Evolutionary conservation across 2,329 filamentous ascomycete species (phyloP).

Genomic region (Alternaria infectoria): DNA sequence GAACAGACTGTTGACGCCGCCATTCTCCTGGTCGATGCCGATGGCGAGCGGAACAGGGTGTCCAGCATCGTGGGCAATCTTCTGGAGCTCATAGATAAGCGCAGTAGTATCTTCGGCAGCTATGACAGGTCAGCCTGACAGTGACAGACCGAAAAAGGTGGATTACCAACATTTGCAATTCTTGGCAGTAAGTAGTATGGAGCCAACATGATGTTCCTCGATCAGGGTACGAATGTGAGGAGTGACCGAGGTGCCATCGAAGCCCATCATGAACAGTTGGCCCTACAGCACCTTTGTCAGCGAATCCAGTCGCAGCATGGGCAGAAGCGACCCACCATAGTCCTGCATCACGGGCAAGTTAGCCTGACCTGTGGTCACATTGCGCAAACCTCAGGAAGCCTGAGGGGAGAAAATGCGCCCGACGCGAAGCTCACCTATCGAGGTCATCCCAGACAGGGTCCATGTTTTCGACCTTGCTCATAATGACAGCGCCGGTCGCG

Average conservation of each 20-base stretch:
- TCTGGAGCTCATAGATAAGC: constrained; percentile 89
- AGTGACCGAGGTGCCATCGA: constrained; percentile 83
- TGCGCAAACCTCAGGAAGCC: constrained; percentile 23
- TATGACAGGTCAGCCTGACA: constrained; percentile 52
- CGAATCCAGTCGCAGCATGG: constrained; percentile 24
- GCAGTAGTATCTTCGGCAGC: constrained; percentile 88
- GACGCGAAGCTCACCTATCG: constrained; percentile 67
- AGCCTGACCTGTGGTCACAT: constrained; percentile 40
- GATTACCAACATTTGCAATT: constrained; percentile 75
- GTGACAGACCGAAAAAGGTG: constrained; percentile 8
- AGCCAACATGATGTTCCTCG: constrained; percentile 84
- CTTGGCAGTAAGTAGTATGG: constrained; percentile 82
- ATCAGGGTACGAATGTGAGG: constrained; percentile 83
- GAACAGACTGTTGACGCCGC: constrained; percentile 94
- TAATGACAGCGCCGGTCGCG: constrained; percentile 59
- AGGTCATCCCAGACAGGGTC: constrained; percentile 72
- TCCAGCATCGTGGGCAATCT: constrained; percentile 86
- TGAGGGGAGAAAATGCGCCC: constrained; percentile 16
- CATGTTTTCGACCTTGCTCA: constrained; percentile 53
- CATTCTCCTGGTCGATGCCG: constrained; percentile 95
- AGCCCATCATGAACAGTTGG: constrained; percentile 82
- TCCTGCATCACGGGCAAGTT: constrained; percentile 49
- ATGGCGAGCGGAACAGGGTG: constrained; percentile 90
- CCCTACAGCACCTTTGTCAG: constrained; percentile 63
- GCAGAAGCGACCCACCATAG: constrained; percentile 48